Evolutionary conservation across 306 rosid genomes (phyloP).

Genomic region (Fragaria iinumae): DNA sequence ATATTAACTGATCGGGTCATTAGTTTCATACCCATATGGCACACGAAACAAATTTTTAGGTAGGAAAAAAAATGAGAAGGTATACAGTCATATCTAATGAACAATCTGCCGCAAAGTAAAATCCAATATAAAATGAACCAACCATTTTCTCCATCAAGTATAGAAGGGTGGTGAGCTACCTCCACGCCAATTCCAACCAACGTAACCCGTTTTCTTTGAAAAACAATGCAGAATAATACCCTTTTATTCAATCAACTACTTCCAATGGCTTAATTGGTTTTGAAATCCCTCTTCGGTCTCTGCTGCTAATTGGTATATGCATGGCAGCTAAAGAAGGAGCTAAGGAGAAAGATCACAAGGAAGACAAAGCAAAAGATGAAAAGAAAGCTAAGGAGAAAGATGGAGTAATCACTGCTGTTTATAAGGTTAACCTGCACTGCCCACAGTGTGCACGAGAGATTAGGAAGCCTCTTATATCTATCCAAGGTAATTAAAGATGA

Average conservation of each 20-base stretch:
- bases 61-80: background rate
- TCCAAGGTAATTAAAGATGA: constrained; percentile 42
- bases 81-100: background rate
- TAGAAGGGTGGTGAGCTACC: constrained; percentile 11
- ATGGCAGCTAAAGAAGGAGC: constrained; percentile 48
- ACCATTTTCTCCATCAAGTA: background rate
- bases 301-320: background rate
- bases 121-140: background rate
- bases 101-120: background rate
- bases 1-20: too few relatives aligned
- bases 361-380: constrained; percentile 15
- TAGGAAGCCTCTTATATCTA: constrained; percentile 60
- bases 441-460: constrained; percentile 67
- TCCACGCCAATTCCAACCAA: background rate
- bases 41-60: background rate
- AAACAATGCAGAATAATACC: background rate
- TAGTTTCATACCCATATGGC: background rate
- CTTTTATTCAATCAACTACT: background rate
- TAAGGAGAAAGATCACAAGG: constrained; percentile 23
- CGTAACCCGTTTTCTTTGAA: background rate
- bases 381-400: constrained; percentile 32
- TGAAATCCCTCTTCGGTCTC: constrained; percentile 5
- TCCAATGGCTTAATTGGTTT: background rate
- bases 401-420: constrained; percentile 64
- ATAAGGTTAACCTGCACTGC: constrained; percentile 73